Evolutionary conservation across 306 rosid genomes (phyloP), one percentile per base, ranked within the genome.

Genomic region (Cucurbita argyrosperma): DNA sequence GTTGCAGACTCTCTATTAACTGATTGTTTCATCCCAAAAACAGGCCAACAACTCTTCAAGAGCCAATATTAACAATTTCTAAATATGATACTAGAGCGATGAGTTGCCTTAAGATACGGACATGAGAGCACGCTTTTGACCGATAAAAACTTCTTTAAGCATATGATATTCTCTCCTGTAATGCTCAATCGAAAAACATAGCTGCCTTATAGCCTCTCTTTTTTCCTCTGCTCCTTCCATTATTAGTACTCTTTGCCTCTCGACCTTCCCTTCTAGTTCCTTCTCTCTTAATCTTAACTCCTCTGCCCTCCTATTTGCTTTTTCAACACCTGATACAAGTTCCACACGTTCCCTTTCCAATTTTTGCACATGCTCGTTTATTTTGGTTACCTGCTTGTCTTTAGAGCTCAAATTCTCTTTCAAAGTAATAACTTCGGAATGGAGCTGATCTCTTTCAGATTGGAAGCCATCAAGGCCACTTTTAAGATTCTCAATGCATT

Each of bases 141-240:
- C 88, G 12, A 45, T 58, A 51, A 83, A 84, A 57, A 86, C 96
- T 76, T 83, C 73, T 76, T 81, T 80, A 53, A 95, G 99, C 84
- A 26, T 84, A 26, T 80, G 46, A 77, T 91, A 88, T 55, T 72
- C 81, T 54, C 79, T 78, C 80, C 96, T 87, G 23, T 95, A 95
- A 79, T 95, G 96, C 77, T 91, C 97, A 0, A 95, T 83, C 11
- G 97, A 89, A 76, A 91, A 81, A 69, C 99, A 95, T 35, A 95
- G 86, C 84, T 95, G 99, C 80, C 99, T 64, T 62, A 95, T 95
- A 6, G 74, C 99, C 83, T 95, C 99, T 8, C 99, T 84, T 66
- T 95, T 95, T 80, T 82, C 96, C 74, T 95, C 99, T 6, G 91
- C 97, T 74, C 87, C 89, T 80, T 95, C 92, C 42, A 61, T 63